These are phyloP conservation scores for Tolypocladium guangdongense DNA, from an alignment of 2,329 filamentous ascomycete species.

Conservation along the genomic window DNA sequence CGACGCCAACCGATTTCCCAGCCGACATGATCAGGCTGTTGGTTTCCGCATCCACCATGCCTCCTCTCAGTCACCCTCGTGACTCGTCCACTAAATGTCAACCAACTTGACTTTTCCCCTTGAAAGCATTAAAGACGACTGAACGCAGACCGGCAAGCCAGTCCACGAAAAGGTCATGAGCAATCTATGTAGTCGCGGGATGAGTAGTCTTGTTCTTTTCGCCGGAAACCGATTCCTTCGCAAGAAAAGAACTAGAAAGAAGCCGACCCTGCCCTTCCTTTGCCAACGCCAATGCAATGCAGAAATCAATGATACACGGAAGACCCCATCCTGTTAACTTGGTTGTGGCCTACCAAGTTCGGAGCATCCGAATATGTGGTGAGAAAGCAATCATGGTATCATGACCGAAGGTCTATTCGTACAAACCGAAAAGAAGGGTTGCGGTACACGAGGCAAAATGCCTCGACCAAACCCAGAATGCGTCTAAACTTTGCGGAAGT, in stretches of 20 bases:
- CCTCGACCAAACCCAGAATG: constrained; percentile 5
- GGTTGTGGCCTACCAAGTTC: constrained; percentile 14
- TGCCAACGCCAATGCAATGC: constrained; percentile 51
- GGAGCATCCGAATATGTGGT: background rate
- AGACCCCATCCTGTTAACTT: constrained; percentile 2
- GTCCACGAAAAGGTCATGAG: constrained; percentile 14
- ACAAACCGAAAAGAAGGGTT: constrained; percentile 20
- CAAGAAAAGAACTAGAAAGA: constrained; percentile 13
- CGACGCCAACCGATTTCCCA: background rate
- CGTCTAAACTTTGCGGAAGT: constrained; percentile 47
- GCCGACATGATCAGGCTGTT: background rate
- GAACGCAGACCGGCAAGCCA: constrained; percentile 2
- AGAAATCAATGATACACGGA: constrained; percentile 28
- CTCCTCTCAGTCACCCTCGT: background rate
- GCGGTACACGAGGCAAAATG: constrained; percentile 7
- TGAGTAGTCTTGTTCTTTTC: constrained; percentile 26
- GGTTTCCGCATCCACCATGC: background rate
- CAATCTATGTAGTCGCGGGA: constrained; percentile 31
- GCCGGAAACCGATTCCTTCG: constrained; percentile 20
- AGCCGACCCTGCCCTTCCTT: constrained; percentile 19
- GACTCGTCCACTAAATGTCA: constrained; percentile 6
- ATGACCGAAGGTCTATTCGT: constrained; percentile 32
- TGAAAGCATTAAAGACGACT: constrained; percentile 20
- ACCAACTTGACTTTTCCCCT: constrained; percentile 12
- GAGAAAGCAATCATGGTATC: constrained; percentile 35